Conservation (phyloP, 306 rosid genomes). For the Trifolium pratense region DNA sequence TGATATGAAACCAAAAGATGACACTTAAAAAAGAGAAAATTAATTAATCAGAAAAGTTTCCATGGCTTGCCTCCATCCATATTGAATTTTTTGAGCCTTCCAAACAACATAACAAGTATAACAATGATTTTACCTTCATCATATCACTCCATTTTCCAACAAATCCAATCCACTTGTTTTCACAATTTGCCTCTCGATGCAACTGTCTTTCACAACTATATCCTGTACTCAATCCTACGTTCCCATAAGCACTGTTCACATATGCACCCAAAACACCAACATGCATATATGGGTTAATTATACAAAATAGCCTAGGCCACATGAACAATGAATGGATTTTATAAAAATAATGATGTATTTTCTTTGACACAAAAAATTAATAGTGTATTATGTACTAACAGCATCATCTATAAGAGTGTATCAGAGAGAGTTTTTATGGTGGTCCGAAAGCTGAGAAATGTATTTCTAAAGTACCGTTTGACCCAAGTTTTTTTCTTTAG, state of each 20-base stretch:
- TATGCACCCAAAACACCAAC: not conserved
- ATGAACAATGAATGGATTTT: too few relatives aligned
- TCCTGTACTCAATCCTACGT: conserved; percentile 48
- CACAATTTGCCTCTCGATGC: conserved; percentile 24
- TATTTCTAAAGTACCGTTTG: too few relatives aligned
- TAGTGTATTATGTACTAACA: too few relatives aligned
- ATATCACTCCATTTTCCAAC: conserved; percentile 42
- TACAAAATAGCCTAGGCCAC: not conserved
- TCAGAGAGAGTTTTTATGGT: too few relatives aligned
- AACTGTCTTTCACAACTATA: conserved; percentile 45
- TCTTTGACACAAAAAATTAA: too few relatives aligned
- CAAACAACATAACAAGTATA: conserved; percentile 45
- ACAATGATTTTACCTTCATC: conserved; percentile 45
- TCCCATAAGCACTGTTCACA: conserved; percentile 50
- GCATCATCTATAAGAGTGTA: too few relatives aligned
- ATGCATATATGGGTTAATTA: not conserved
- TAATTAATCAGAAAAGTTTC: conserved; percentile 40
- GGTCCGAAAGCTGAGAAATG: too few relatives aligned
- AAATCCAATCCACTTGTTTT: conserved; percentile 46
- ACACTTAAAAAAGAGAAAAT: too few relatives aligned
- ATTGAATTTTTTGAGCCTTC: conserved; percentile 55
- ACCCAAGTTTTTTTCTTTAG: too few relatives aligned
- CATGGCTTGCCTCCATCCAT: conserved; percentile 52
- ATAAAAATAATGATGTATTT: too few relatives aligned
- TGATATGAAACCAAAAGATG: too few relatives aligned